A percentile compares a stretch with the other conserved stretches of the same genome.
phyloP scores from a whole-genome alignment of 768 basidiomycete genomes.

The Mycena chlorophos region DNA sequence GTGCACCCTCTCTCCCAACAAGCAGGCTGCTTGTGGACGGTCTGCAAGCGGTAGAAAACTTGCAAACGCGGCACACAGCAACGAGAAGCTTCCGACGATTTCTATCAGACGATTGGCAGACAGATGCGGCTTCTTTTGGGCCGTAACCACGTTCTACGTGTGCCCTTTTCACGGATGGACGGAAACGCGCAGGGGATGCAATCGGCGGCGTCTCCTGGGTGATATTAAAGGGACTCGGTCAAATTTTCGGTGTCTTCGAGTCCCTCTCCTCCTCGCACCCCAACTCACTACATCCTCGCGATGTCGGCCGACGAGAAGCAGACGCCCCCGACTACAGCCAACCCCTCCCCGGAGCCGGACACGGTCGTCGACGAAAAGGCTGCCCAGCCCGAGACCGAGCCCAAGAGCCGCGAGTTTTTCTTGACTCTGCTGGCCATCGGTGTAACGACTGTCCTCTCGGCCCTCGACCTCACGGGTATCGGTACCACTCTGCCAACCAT shows the following conservation, averaged over 20 bases:
- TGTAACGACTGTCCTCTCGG: slow-evolving; percentile 17
- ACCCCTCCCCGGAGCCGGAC: neutral
- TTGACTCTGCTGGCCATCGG: slow-evolving; percentile 19
- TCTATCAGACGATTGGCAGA: too few species aligned
- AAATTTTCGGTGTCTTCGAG: neutral
- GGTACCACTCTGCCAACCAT: slow-evolving; percentile 23
- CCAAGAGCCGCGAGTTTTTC: slow-evolving; percentile 20
- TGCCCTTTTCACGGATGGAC: too few species aligned
- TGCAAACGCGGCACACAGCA: too few species aligned
- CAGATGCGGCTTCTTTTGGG: too few species aligned
- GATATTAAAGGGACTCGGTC: too few species aligned
- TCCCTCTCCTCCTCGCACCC: neutral
- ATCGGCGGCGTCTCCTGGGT: too few species aligned
- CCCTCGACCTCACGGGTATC: slow-evolving; percentile 17
- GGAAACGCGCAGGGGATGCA: too few species aligned
- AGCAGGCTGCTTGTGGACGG: too few species aligned
- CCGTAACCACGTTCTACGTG: too few species aligned
- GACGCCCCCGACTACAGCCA: neutral
- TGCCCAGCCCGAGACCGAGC: neutral
- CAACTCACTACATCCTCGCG: neutral
- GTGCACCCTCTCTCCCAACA: too few species aligned
- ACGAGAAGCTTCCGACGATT: too few species aligned
- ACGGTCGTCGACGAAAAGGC: neutral
- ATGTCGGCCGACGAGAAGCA: neutral
- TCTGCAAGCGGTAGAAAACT: too few species aligned